A percentile compares a stretch with the other conserved stretches of the same genome.
phyloP scores from a whole-genome alignment of 2,329 filamentous ascomycete genomes.

The Trichoderma pleuroti region DNA sequence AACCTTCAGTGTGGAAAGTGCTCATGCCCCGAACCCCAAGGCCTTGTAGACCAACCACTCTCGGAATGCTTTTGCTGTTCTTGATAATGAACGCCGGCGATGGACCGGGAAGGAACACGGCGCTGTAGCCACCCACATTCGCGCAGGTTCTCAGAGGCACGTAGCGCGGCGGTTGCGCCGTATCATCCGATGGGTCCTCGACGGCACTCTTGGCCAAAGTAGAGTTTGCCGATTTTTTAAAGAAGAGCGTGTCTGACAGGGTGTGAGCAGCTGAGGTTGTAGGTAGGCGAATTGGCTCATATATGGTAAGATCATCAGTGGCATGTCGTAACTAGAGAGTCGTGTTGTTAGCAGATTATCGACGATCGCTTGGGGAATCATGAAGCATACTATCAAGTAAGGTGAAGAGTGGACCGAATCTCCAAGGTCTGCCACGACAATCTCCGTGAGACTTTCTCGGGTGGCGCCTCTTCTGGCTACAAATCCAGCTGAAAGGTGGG shows the following conservation, averaged over 20 bases:
- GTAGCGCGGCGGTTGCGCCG: slow-evolving; percentile 44
- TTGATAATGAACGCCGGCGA: slow-evolving; percentile 82
- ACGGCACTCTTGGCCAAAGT: slow-evolving; percentile 58
- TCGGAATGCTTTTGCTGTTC: slow-evolving; percentile 72
- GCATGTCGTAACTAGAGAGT: slow-evolving; percentile 64
- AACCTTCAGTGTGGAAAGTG: slow-evolving; percentile 71
- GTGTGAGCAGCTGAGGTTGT: slow-evolving; percentile 34
- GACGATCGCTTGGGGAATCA: background rate
- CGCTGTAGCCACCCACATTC: slow-evolving; percentile 72
- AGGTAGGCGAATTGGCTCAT: slow-evolving; percentile 67
- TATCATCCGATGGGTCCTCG: slow-evolving; percentile 48
- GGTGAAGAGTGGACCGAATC: slow-evolving; percentile 67
- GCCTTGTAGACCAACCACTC: slow-evolving; percentile 69
- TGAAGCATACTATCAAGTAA: slow-evolving; percentile 69
- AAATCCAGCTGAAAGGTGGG: slow-evolving; percentile 69
- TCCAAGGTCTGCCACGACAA: slow-evolving; percentile 81
- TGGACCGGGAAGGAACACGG: slow-evolving; percentile 76
- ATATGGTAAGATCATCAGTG: slow-evolving; percentile 80
- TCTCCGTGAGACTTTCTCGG: slow-evolving; percentile 72
- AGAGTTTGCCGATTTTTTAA: slow-evolving; percentile 71
- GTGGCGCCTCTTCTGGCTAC: slow-evolving; percentile 64
- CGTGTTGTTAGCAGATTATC: background rate
- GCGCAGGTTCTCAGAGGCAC: slow-evolving; percentile 55
- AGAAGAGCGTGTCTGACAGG: slow-evolving; percentile 61
- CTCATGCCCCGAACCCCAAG: slow-evolving; percentile 67